phyloP scores from a whole-genome alignment of 2,329 filamentous ascomycete genomes.

The Trichothecium sympodiale region DNA sequence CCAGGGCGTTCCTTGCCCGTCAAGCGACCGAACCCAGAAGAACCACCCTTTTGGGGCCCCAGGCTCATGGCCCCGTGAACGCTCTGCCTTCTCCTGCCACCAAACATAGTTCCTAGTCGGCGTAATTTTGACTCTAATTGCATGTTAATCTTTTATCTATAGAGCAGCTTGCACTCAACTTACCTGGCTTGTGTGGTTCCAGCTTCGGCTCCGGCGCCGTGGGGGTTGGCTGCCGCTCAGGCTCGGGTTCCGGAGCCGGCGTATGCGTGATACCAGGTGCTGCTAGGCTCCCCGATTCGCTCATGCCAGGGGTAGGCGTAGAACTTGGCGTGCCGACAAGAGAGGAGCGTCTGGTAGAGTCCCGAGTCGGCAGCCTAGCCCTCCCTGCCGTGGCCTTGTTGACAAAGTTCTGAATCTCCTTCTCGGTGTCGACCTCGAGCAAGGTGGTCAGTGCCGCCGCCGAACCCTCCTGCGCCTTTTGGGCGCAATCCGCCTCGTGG shows the following conservation, averaged over 20 bases:
- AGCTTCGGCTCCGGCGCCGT: background rate
- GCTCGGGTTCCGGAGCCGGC: background rate
- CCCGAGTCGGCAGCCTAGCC: constrained; percentile 23
- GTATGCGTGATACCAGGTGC: constrained; percentile 1
- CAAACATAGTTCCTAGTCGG: constrained; percentile 58
- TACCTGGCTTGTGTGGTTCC: constrained; percentile 25
- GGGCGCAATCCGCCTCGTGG: constrained; percentile 78
- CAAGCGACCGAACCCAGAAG: constrained; percentile 47
- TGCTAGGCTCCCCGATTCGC: constrained; percentile 4
- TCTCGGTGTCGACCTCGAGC: constrained; percentile 75
- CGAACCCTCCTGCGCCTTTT: constrained; percentile 61
- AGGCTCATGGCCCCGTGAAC: constrained; percentile 50
- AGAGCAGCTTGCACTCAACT: constrained; percentile 2
- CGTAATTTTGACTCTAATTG: constrained; percentile 44
- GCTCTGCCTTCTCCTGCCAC: constrained; percentile 52
- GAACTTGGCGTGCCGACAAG: constrained; percentile 15
- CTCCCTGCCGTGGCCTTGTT: constrained; percentile 30
- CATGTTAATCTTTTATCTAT: constrained; percentile 11
- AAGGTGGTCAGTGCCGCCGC: constrained; percentile 73
- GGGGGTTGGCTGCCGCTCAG: background rate
- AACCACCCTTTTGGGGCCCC: constrained; percentile 40
- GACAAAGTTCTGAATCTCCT: constrained; percentile 71
- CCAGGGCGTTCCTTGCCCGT: constrained; percentile 46
- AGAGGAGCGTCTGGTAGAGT: constrained; percentile 30
- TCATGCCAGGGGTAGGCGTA: constrained; percentile 14